Percentiles rank a stretch among this genome's conserved stretches.
Evolutionary conservation across 129 eudicot species (phyloP).

Genomic region (Flaveria trinervia): DNA sequence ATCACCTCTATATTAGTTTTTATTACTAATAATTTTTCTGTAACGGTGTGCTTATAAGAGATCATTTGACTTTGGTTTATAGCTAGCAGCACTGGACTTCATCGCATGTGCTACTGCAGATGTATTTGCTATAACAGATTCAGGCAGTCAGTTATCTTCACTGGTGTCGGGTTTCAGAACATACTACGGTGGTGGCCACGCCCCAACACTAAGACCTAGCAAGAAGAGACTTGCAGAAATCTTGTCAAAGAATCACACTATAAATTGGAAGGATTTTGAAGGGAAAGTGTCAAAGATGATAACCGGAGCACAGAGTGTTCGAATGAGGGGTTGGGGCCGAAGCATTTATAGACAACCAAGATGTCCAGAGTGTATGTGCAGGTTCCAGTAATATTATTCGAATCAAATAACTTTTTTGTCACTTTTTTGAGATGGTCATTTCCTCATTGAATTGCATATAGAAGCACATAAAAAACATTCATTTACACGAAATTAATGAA

Average conservation of each 20-base stretch:
- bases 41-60: background rate
- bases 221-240: constrained; percentile 77
- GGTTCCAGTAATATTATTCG: constrained; percentile 29
- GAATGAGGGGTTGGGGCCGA: constrained; percentile 51
- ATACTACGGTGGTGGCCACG: constrained; percentile 74
- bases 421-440: background rate
- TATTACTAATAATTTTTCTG: background rate
- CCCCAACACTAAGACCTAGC: constrained; percentile 75
- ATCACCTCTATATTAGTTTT: background rate
- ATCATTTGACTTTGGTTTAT: constrained; percentile 28
- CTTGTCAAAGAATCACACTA: constrained; percentile 54
- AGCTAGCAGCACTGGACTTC: constrained; percentile 94
- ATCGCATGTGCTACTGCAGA: constrained; percentile 86
- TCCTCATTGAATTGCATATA: constrained; percentile 10
- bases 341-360: constrained; percentile 88
- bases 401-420: background rate
- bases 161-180: constrained; percentile 81
- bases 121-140: constrained; percentile 90
- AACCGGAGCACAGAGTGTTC: constrained; percentile 65
- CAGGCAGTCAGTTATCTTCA: constrained; percentile 89
- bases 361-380: constrained; percentile 91
- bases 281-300: constrained; percentile 68
- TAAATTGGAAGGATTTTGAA: constrained; percentile 61
- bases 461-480: constrained; percentile 20
- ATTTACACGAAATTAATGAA: constrained; percentile 46